Evolutionary conservation across 331 rosid genomes (phyloP).

Genomic region (Prunus yedoensis): DNA sequence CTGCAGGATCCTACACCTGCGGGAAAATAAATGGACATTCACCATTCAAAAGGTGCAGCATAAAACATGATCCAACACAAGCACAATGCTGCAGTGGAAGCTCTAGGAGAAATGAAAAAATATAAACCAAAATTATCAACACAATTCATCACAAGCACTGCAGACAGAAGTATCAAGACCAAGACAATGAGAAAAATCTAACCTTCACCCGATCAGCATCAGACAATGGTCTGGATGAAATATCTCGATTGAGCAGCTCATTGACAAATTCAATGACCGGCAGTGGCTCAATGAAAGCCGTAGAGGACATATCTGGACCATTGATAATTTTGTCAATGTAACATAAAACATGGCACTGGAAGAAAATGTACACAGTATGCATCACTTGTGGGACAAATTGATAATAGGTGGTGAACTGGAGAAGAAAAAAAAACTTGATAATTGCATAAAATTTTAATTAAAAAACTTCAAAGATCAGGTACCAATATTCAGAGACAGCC

Average conservation of each 20-base stretch:
- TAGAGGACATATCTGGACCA: constrained; percentile 90
- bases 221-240: constrained; percentile 67
- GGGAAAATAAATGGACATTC: background rate
- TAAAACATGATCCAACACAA: background rate
- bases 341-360: background rate
- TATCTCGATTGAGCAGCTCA: constrained; percentile 79
- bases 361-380: background rate
- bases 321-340: background rate
- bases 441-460: background rate
- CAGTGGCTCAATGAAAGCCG: constrained; percentile 90
- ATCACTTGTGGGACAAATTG: background rate
- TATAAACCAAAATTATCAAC: background rate
- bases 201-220: constrained; percentile 97
- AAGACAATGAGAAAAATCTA: constrained; percentile 13
- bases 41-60: background rate
- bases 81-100: background rate
- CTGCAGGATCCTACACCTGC: background rate
- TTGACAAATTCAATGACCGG: constrained; percentile 82
- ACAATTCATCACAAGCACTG: background rate
- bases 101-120: background rate
- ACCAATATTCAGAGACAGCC: constrained; percentile 88
- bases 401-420: background rate
- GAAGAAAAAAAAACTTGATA: background rate
- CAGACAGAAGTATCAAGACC: background rate
- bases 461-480: background rate